Base-by-base conservation (phyloP, 2,329 filamentous ascomycete species). In the Camptophora hylomeconis region DNA sequence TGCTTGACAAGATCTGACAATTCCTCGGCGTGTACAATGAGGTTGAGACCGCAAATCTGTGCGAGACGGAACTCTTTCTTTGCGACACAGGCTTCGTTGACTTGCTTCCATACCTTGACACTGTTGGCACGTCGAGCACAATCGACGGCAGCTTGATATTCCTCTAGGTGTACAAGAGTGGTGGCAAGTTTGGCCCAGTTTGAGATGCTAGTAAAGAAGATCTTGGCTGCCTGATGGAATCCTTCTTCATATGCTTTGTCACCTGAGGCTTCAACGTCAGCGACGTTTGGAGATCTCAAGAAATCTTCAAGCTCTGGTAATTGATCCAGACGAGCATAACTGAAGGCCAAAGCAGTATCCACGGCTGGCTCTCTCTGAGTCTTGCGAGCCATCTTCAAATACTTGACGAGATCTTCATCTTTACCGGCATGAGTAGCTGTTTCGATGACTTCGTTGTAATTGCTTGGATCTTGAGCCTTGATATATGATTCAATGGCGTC, bases 141-240 rank as follows among this genome's bases (percentile, higher is more conserved):
- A 55, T 98, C 89, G 22, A 98, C 89, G 24, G 89, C 89, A 45
- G 83, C 83, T 58, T 98, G 92, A 63, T 98, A 95, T 45, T 98
- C 89, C 41, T 77, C 80, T 5, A 98, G 74, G 55, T 95, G 84
- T n/a, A 98, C 89, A 36, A 95, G 72, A 7, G 89, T 98, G 7
- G 89, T 95, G 9, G 89, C 86, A 47, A 98, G 75, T 67, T 98
- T 98, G 32, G 87, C 87, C 89, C 89, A 98, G 70, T 98, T 98
- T 31, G 89, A 98, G 53, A 98, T 92, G 62, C 82, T 95, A 32
- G 75, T 83, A 64, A 76, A 98, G 70, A 95, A 98, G 50, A 98
- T 95, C 72, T 98, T 98, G 41, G 89, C 83, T 23, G 89, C 89
- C 65, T 95, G 80, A 50, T 89, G 87, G 50, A 82, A 76, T 36